Percentiles rank a stretch among this genome's conserved stretches.
phyloP scores from a whole-genome alignment of 2,329 filamentous ascomycete genomes.

The Sphaerulina vaccinii region DNA sequence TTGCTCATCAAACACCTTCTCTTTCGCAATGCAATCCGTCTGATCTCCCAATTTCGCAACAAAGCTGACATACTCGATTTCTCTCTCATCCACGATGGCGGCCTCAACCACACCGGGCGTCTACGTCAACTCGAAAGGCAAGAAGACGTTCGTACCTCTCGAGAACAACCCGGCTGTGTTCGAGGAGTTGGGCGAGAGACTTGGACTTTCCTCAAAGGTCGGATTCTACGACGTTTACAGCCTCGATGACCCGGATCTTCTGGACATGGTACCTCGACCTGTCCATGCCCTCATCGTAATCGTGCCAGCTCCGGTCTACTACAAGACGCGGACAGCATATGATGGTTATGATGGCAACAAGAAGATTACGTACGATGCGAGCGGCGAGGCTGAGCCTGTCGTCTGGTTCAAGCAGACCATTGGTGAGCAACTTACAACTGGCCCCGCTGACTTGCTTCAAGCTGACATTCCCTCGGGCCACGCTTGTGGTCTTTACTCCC shows the following conservation, averaged over 20 bases:
- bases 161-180: slow-evolving; percentile 60
- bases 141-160: slow-evolving; percentile 36
- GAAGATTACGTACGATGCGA: slow-evolving; percentile 45
- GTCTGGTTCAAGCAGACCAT: slow-evolving; percentile 59
- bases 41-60: no score
- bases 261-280: slow-evolving; percentile 53
- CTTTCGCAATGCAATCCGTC: no score
- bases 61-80: neutral
- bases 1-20: no score
- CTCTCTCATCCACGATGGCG: slow-evolving; percentile 12
- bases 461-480: slow-evolving; percentile 38
- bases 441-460: neutral
- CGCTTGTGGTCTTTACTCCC: slow-evolving; percentile 59
- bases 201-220: slow-evolving; percentile 50
- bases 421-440: slow-evolving; percentile 38
- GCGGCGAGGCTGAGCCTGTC: slow-evolving; percentile 52
- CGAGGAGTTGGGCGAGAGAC: slow-evolving; percentile 48
- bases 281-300: slow-evolving; percentile 56
- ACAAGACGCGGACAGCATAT: slow-evolving; percentile 44
- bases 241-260: slow-evolving; percentile 50
- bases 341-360: slow-evolving; percentile 39
- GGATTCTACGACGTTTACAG: slow-evolving; percentile 56
- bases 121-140: slow-evolving; percentile 28
- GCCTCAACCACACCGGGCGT: slow-evolving; percentile 27
- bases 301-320: slow-evolving; percentile 46